Percentiles rank a stretch among this genome's conserved stretches.
Conservation (phyloP, 139 green algal species). For the Chloropicon primus region DNA sequence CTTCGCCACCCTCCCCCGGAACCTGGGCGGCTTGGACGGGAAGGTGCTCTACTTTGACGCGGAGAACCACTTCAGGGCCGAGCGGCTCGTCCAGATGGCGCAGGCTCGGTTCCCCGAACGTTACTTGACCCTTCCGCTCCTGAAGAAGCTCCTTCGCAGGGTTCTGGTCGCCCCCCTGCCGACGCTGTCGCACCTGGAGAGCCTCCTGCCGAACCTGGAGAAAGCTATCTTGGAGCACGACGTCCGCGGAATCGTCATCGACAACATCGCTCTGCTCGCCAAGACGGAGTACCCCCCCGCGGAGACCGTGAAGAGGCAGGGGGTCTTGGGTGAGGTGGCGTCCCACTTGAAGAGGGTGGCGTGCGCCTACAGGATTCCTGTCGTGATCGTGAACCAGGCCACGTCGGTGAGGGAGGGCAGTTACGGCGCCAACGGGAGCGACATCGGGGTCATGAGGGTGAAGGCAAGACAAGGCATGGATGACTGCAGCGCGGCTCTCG, state of each 20-base stretch:
- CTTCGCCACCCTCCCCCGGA: neutral
- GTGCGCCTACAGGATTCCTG: constrained; percentile 49
- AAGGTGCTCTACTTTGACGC: constrained; percentile 59
- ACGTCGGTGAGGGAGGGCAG: constrained; percentile 1
- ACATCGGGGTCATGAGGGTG: constrained; percentile 10
- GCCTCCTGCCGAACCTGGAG: constrained; percentile 20
- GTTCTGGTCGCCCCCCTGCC: constrained; percentile 25
- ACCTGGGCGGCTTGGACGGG: constrained; percentile 23
- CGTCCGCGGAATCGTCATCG: constrained; percentile 56
- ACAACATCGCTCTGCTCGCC: constrained; percentile 59
- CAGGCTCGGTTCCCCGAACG: constrained; percentile 21
- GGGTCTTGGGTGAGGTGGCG: constrained; percentile 47
- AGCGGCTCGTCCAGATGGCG: constrained; percentile 36
- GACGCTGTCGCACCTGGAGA: neutral
- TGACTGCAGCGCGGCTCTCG: constrained; percentile 49
- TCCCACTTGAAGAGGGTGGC: constrained; percentile 55
- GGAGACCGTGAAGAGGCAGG: constrained; percentile 27
- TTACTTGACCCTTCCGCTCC: constrained; percentile 4
- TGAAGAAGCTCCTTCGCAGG: constrained; percentile 22
- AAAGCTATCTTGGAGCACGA: constrained; percentile 29
- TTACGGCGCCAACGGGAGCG: neutral
- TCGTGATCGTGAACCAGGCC: constrained; percentile 68
- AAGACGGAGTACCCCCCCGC: constrained; percentile 23
- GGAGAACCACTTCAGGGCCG: constrained; percentile 53
- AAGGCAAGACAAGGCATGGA: neutral